Percentiles rank a stretch among this genome's conserved stretches.
Conservation (phyloP, 495 filamentous ascomycete species). For the Aspergillus biplanus region DNA sequence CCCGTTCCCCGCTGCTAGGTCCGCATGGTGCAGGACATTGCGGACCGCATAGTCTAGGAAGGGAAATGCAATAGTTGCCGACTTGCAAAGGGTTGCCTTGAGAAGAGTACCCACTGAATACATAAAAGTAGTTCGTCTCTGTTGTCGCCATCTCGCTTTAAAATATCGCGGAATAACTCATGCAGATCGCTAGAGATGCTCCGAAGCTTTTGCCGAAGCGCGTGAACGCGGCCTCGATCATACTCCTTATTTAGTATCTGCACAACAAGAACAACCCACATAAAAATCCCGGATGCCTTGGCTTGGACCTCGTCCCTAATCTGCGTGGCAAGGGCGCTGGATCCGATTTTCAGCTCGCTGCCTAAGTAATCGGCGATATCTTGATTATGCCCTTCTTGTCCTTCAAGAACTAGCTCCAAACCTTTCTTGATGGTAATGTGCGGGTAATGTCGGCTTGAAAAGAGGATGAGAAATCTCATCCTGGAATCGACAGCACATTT, state of each 20-base stretch:
- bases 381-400: conserved; percentile 29
- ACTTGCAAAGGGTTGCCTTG: conserved; percentile 29
- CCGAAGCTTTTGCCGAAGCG: conserved; percentile 29
- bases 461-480: conserved; percentile 33
- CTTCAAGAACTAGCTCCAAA: conserved; percentile 31
- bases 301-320: conserved; percentile 32
- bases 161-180: conserved; percentile 44
- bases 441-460: conserved; percentile 57
- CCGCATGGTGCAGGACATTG: conserved; percentile 48
- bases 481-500: conserved; percentile 22
- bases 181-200: conserved; percentile 38
- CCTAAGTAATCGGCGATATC: conserved; percentile 31
- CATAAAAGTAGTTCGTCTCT: conserved; percentile 33
- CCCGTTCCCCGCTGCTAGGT: conserved; percentile 31
- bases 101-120: conserved; percentile 41
- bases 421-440: conserved; percentile 41
- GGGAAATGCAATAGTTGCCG: conserved; percentile 21
- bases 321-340: conserved; percentile 12
- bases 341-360: conserved; percentile 28
- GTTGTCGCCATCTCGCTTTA: conserved; percentile 33
- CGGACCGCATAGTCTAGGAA: conserved; percentile 51
- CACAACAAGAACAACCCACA: conserved; percentile 51
- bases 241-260: conserved; percentile 46
- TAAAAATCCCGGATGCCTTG: conserved; percentile 48
- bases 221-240: conserved; percentile 24